These are phyloP conservation scores for Vicia faba DNA, from an alignment of 306 rosid genomes.

Conservation along the genomic window DNA sequence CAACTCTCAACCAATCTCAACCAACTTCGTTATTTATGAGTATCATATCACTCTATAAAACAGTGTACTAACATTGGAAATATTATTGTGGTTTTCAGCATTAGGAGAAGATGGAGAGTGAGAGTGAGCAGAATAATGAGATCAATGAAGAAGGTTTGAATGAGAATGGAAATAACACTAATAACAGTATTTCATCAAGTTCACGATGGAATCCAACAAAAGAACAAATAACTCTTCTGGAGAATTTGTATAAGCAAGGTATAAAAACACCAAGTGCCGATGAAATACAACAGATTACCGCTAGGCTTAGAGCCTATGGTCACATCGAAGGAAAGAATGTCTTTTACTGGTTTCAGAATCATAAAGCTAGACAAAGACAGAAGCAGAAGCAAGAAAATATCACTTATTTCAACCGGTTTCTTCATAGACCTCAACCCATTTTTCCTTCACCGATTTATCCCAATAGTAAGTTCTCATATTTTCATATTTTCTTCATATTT, in stretches of 20 bases:
- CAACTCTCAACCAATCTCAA: slow-evolving; percentile 25
- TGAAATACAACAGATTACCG: slow-evolving; percentile 74
- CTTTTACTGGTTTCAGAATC: slow-evolving; percentile 97
- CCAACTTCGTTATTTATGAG: slow-evolving; percentile 14
- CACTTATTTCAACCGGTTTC: slow-evolving; percentile 57
- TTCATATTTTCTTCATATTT: not conserved
- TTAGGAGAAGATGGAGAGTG: slow-evolving; percentile 9
- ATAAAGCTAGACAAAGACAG: slow-evolving; percentile 89
- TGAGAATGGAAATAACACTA: not conserved
- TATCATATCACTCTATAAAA: slow-evolving; percentile 46
- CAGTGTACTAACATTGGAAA: not conserved
- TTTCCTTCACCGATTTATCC: slow-evolving; percentile 47
- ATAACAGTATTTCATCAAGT: slow-evolving; percentile 14
- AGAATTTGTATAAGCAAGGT: slow-evolving; percentile 78
- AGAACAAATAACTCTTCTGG: slow-evolving; percentile 78
- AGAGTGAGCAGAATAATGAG: slow-evolving; percentile 1
- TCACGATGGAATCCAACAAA: slow-evolving; percentile 86
- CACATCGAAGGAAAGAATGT: slow-evolving; percentile 97
- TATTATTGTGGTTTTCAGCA: too few species aligned
- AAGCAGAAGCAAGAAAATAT: slow-evolving; percentile 79
- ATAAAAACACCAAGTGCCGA: slow-evolving; percentile 84
- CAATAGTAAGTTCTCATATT: slow-evolving; percentile 44
- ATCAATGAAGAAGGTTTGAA: slow-evolving; percentile 19
- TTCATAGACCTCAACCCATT: slow-evolving; percentile 44
- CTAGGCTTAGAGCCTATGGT: slow-evolving; percentile 60